Evolutionary conservation across 352 stramenopile species (phyloP), one percentile per base, ranked within the genome.

Genomic region (Sclerospora graminicola): DNA sequence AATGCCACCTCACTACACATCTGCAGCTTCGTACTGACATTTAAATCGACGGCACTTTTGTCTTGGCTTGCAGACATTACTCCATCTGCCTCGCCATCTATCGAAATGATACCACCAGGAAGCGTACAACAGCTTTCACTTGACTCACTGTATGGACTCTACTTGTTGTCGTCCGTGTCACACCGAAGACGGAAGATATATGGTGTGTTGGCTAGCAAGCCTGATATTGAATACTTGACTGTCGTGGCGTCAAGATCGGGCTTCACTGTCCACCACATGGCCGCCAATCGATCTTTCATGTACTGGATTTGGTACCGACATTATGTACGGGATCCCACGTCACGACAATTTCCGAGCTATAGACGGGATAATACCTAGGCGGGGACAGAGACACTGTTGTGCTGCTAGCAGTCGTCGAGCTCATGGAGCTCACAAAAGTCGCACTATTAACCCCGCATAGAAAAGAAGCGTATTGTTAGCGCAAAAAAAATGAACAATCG

Each of bases 191-290:
- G 77, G 43, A 91, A 83, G 9, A 88, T 30, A 29, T 94, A 90
- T 0, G 59, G 16, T 0, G 75, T 87, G 32, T 74, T 84, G 10
- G 72, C 44, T 7, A 62, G 46, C 21, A 94, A 63, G 14, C 84
- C 69, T 8, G 53, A 51, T 9, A 94, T 48, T 1, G 61, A 69
- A 24, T 66, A 76, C 34, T 73, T 74, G 2, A 77, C 57, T 16
- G 61, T 86, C 15, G 85, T 60, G 1, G 46, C 53, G 2, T 38
- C 41, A 31, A 94, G 66, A 15, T 90, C 78, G 11, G 82, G 58
- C 36, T 84, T 88, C 0, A 79, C 57, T 18, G 60, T 89, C 68
- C 69, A 80, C 82, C 82, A 91, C 55, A 89, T 82, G 5, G 75
- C 71, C 5, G 79, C 66, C 19, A 91, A 50, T 5, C 75, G 63